Evolutionary conservation across 805 yeast species (phyloP).

Genomic region (Myxozyma vanderwaltii): DNA sequence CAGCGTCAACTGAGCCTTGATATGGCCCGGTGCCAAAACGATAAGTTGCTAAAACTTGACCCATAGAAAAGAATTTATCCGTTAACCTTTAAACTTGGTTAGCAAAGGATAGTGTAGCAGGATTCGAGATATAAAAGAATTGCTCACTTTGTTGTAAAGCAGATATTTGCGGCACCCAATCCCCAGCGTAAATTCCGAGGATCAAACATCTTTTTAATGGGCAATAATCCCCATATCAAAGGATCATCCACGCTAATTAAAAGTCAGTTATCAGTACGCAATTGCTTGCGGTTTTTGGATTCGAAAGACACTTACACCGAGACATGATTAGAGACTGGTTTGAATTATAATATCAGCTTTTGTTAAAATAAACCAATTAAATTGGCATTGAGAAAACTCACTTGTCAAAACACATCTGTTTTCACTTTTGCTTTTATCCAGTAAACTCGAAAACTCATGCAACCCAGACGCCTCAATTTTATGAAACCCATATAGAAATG

Average conservation of each 20-base stretch:
- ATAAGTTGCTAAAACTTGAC: constrained; percentile 83
- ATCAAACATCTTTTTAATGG: constrained; percentile 63
- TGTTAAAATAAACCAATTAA: not conserved
- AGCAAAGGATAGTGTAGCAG: not conserved
- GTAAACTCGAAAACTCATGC: constrained; percentile 64
- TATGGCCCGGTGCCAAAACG: constrained; percentile 93
- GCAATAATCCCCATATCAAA: constrained; percentile 80
- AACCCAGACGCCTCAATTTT: constrained; percentile 63
- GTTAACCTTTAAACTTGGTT: constrained; percentile 30
- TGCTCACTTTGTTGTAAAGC: constrained; percentile 57
- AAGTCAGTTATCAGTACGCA: not conserved
- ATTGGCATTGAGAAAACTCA: constrained; percentile 68
- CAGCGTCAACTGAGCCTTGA: constrained; percentile 87
- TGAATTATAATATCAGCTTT: not conserved
- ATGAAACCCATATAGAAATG: constrained; percentile 62
- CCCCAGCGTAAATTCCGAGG: constrained; percentile 86
- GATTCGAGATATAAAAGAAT: not conserved
- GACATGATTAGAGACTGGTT: constrained; percentile 32
- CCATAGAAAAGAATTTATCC: constrained; percentile 70
- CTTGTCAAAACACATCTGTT: constrained; percentile 73
- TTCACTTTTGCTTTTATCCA: constrained; percentile 63
- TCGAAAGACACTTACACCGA: constrained; percentile 28
- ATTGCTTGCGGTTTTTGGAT: not conserved
- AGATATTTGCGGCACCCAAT: constrained; percentile 87
- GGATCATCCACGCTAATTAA: constrained; percentile 76